Conservation (phyloP, 805 yeast genomes). For the Saccharomycopsis guyanensis region DNA sequence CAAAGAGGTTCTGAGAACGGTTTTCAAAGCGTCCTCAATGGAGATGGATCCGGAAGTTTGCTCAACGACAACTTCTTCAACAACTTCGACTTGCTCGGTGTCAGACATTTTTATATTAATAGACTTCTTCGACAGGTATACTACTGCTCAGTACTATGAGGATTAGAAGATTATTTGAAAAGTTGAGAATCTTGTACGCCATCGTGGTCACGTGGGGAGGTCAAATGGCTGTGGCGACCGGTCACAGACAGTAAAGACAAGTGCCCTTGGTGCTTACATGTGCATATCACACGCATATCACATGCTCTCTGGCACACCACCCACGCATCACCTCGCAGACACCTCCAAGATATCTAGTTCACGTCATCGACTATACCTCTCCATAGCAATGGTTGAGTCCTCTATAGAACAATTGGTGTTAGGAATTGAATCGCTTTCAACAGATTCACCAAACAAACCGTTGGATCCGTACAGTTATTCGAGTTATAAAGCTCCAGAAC, state of each 20-base stretch:
- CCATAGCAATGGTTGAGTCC: constrained; percentile 1
- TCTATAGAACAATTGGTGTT: not conserved
- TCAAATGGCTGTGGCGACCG: too few relatives aligned
- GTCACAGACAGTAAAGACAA: too few relatives aligned
- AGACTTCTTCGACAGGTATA: constrained; percentile 68
- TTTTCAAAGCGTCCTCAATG: constrained; percentile 97
- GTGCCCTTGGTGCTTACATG: too few relatives aligned
- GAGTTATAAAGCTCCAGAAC: not conserved
- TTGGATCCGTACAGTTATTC: constrained; percentile 1
- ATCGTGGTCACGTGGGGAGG: too few relatives aligned
- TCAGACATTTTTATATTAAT: constrained; percentile 61
- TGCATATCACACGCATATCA: too few relatives aligned
- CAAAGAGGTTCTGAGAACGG: constrained; percentile 95
- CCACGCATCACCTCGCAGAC: too few relatives aligned
- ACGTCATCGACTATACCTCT: too few relatives aligned
- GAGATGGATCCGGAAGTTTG: constrained; percentile 85
- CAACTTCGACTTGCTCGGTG: constrained; percentile 87
- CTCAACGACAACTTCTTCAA: constrained; percentile 70
- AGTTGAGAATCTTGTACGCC: too few relatives aligned
- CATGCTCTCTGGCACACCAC: too few relatives aligned
- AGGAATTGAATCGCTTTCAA: not conserved
- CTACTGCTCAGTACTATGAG: constrained; percentile 48
- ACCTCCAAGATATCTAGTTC: too few relatives aligned
- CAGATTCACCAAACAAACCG: not conserved
- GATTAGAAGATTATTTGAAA: not conserved